Conservation (phyloP, 495 filamentous ascomycete genomes). For the Xylaria acuta region DNA sequence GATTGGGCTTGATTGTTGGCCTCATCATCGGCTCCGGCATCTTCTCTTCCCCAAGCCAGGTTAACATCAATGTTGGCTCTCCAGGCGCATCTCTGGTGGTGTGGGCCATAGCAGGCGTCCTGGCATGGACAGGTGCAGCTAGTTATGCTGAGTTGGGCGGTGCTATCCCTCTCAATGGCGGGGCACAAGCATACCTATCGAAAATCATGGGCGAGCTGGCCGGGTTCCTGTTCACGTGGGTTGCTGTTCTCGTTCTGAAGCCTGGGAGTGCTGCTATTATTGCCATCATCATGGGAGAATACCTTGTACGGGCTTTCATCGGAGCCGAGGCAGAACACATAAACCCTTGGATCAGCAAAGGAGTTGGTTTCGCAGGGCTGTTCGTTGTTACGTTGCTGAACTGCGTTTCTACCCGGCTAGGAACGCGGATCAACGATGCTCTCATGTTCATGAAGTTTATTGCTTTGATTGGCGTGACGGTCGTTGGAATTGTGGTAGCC, state of each 20-base stretch:
- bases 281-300: conserved; percentile 97
- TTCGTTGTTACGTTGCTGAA: conserved; percentile 81
- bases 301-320: conserved; percentile 83
- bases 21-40: conserved; percentile 97
- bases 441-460: conserved; percentile 98
- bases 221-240: conserved; percentile 96
- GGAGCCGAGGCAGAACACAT: conserved; percentile 78
- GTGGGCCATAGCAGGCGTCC: conserved; percentile 85
- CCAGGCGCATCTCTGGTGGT: conserved; percentile 89
- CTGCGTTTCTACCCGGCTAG: conserved; percentile 86
- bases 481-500: conserved; percentile 90
- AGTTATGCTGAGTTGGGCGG: conserved; percentile 96
- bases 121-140: conserved; percentile 96
- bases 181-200: conserved; percentile 87
- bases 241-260: conserved; percentile 90
- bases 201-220: conserved; percentile 95
- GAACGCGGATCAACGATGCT: conserved; percentile 81
- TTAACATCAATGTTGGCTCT: conserved; percentile 90
- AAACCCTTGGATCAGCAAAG: conserved; percentile 89
- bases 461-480: conserved; percentile 83
- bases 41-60: conserved; percentile 93
- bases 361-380: conserved; percentile 79
- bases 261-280: conserved; percentile 94
- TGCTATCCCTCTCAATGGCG: conserved; percentile 94
- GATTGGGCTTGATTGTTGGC: conserved; percentile 86